These are phyloP conservation scores for Fusarium sp. DNA, from an alignment of 2,329 filamentous ascomycete genomes.

Conservation along the genomic window DNA sequence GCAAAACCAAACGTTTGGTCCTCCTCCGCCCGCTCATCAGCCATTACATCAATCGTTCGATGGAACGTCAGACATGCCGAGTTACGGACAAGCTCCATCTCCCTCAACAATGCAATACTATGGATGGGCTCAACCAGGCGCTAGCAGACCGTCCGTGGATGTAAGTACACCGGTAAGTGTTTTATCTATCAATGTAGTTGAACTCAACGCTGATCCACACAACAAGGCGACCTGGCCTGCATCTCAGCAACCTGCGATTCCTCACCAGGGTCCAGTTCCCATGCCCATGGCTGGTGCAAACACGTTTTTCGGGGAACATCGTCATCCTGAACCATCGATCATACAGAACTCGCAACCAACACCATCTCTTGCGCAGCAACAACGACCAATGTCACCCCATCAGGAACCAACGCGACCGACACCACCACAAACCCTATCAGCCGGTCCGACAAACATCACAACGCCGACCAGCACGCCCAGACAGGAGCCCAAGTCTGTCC, in stretches of 20 bases:
- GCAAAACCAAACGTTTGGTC: slow-evolving; percentile 7
- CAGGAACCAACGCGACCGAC: not conserved
- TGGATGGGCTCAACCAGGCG: not conserved
- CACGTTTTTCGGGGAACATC: slow-evolving; percentile 54
- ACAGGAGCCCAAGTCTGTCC: not conserved
- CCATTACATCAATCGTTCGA: slow-evolving; percentile 27
- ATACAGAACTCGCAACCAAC: not conserved
- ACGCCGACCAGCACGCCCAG: not conserved
- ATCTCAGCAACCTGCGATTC: slow-evolving; percentile 10
- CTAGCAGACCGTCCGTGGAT: not conserved
- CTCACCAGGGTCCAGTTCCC: slow-evolving; percentile 39
- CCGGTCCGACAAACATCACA: not conserved
- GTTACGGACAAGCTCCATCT: not conserved
- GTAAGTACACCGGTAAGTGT: slow-evolving; percentile 16
- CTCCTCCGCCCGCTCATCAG: slow-evolving; percentile 5
- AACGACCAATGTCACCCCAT: not conserved
- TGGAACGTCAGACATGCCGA: slow-evolving; percentile 32
- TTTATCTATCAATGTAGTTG: not conserved
- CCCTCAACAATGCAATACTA: not conserved
- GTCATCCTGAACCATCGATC: not conserved
- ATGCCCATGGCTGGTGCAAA: slow-evolving; percentile 56
- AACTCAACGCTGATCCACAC: slow-evolving; percentile 15
- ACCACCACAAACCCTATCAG: not conserved
- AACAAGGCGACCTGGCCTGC: slow-evolving; percentile 1
- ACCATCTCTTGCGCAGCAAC: not conserved